A percentile compares a stretch with the other conserved stretches of the same genome.
These are phyloP conservation scores for Venturia asperata DNA, from an alignment of 2,329 filamentous ascomycete species.

Conservation along the genomic window DNA sequence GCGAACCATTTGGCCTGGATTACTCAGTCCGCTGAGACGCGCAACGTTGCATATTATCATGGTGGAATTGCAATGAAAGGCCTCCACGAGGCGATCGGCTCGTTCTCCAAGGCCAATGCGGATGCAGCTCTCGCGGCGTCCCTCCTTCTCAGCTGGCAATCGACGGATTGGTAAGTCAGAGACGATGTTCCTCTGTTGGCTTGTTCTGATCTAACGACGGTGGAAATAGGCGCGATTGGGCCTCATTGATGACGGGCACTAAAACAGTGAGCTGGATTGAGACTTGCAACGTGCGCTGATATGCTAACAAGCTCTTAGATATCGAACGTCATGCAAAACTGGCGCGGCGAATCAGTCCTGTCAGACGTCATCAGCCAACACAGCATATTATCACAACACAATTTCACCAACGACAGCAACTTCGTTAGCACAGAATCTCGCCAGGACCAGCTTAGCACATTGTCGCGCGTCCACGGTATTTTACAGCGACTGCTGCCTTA, in stretches of 20 bases:
- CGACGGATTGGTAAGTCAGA: slow-evolving; percentile 72
- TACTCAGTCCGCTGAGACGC: slow-evolving; percentile 75
- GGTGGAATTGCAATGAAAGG: slow-evolving; percentile 79
- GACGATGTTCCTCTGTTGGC: slow-evolving; percentile 28
- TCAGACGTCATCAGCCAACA: slow-evolving; percentile 74
- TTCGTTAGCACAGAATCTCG: slow-evolving; percentile 49
- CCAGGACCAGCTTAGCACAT: slow-evolving; percentile 49
- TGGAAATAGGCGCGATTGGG: slow-evolving; percentile 72
- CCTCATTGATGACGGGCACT: slow-evolving; percentile 83
- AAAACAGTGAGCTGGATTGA: slow-evolving; percentile 61
- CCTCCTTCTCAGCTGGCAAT: slow-evolving; percentile 89
- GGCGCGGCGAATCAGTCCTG: slow-evolving; percentile 85
- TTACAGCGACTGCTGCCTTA: slow-evolving; percentile 39
- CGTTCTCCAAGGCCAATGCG: slow-evolving; percentile 77
- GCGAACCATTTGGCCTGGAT: slow-evolving; percentile 89
- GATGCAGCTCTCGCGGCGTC: slow-evolving; percentile 90
- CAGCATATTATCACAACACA: slow-evolving; percentile 36
- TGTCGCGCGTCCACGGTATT: slow-evolving; percentile 37
- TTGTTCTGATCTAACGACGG: not conserved
- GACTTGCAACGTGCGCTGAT: slow-evolving; percentile 1
- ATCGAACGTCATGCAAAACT: slow-evolving; percentile 82
- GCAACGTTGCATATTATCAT: slow-evolving; percentile 84
- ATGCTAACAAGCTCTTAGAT: slow-evolving; percentile 48
- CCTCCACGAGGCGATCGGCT: slow-evolving; percentile 76
- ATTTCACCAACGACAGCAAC: slow-evolving; percentile 56